Conservation (phyloP, 768 basidiomycete genomes). For the Panaeolus cyanescens region DNA sequence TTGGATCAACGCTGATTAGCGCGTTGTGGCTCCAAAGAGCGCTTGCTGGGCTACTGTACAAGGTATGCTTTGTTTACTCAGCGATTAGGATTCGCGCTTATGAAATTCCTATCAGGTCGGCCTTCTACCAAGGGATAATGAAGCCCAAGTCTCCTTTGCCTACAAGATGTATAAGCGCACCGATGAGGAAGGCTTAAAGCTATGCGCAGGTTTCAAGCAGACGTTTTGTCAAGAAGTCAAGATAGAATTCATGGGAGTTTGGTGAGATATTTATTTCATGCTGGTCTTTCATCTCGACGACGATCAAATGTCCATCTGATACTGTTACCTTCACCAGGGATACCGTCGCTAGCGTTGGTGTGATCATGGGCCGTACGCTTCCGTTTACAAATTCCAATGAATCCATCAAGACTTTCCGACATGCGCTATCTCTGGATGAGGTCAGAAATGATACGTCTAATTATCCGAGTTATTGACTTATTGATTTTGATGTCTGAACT, state of each 20-base stretch:
- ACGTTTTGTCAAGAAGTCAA: conserved; percentile 69
- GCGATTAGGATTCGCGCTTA: not conserved
- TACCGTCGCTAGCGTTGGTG: conserved; percentile 76
- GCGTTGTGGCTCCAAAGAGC: conserved; percentile 44
- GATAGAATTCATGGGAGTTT: conserved; percentile 82
- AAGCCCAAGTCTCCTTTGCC: conserved; percentile 72
- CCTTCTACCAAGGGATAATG: conserved; percentile 66
- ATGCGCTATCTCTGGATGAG: conserved; percentile 80
- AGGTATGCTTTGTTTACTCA: conserved; percentile 36
- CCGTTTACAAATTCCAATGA: conserved; percentile 70
- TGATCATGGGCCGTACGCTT: conserved; percentile 56
- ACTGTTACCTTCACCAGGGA: conserved; percentile 50
- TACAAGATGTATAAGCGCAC: conserved; percentile 68
- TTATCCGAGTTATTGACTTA: not conserved
- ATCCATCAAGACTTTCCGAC: conserved; percentile 70
- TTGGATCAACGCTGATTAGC: not conserved
- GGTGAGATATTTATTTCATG: conserved; percentile 40
- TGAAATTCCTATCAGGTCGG: conserved; percentile 53
- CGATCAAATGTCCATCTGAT: not conserved
- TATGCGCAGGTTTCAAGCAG: conserved; percentile 70
- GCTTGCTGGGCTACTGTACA: conserved; percentile 73
- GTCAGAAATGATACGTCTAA: conserved; percentile 38
- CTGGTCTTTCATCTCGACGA: not conserved
- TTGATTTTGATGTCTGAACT: not conserved
- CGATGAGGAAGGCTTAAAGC: conserved; percentile 41